Evolutionary conservation across 208 protist genomes (phyloP).

Genomic region (Perkinsela sp.): DNA sequence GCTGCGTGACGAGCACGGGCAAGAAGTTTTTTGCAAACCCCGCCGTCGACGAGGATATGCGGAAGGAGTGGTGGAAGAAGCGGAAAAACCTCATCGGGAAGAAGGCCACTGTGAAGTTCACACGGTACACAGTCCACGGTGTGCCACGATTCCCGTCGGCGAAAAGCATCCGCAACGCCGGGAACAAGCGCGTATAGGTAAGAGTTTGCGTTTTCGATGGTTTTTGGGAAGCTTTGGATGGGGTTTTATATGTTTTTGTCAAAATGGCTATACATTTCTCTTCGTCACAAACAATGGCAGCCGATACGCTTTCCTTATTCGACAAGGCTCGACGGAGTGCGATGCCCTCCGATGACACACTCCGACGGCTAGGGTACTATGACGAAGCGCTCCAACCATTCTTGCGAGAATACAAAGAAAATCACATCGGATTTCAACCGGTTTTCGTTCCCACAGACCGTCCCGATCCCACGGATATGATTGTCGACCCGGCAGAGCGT

Average conservation of each 20-base stretch:
- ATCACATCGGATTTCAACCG: too few relatives aligned
- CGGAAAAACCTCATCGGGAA: conserved; percentile 23
- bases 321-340: background rate
- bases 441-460: too few relatives aligned
- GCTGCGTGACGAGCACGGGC: conserved; percentile 43
- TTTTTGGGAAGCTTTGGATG: too few relatives aligned
- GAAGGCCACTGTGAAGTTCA: conserved; percentile 53
- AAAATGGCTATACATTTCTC: too few relatives aligned
- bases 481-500: too few relatives aligned
- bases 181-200: conserved; percentile 19
- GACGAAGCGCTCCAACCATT: background rate
- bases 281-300: too few relatives aligned
- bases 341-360: background rate
- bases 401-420: too few relatives aligned
- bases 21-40: conserved; percentile 32
- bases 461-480: too few relatives aligned
- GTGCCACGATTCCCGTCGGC: conserved; percentile 56
- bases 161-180: conserved; percentile 29
- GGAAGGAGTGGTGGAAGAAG: conserved; percentile 20
- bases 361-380: background rate
- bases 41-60: conserved; percentile 19
- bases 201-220: background rate
- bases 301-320: background rate
- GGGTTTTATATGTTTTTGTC: too few relatives aligned
- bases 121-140: conserved; percentile 41